Evolutionary conservation across 2,329 filamentous ascomycete genomes (phyloP), one percentile per base, ranked within the genome.

Genomic region (Acephala macrosclerotiorum): DNA sequence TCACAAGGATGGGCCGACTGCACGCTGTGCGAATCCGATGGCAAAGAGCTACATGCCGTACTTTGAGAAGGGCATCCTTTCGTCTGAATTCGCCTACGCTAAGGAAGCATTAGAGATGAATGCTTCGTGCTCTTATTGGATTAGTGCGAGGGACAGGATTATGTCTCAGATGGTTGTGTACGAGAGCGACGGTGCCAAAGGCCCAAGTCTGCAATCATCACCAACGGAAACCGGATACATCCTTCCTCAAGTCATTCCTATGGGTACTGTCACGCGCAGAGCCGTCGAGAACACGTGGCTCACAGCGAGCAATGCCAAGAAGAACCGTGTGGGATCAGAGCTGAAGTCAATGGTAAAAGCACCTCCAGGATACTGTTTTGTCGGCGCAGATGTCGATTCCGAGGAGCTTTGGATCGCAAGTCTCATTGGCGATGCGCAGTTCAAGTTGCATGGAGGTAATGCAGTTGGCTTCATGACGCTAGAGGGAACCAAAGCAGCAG

Each of bases 401-500:
- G 90, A 99, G 77, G 96, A 99, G 78, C 85, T 99, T 7, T 99
- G 96, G 96, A 99, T 99, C 74, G 96, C 96, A 3, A 97, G 93
- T 77, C 84, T 99, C 1, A 88, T 99, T 1, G 96, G 96, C 26
- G 96, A 99, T 77, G 93, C 96, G 3, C 94, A 94, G 26, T 99
- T 99, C 81, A 91, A 93, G 75, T 83, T 99, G 1, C 96, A 99
- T 72, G 96, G 96, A 49, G 96, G 96, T 61, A 98, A 97, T 76
- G 96, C 96, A 1, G 92, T 99, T 65, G 96, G 96, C 0, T 99
- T 99, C 82, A 99, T 99, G 96, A 99, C 96, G 0, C 83, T 99
- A 0, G 96, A 99, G 80, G 95, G 96, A 16, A 96, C 93, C 58
- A 98, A 99, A 79, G 90, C 93, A 6, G 93, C 92, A 2, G 95